These are phyloP conservation scores for Diutina scorzettiae DNA, from an alignment of 1,139 yeast genomes.

Conservation along the genomic window DNA sequence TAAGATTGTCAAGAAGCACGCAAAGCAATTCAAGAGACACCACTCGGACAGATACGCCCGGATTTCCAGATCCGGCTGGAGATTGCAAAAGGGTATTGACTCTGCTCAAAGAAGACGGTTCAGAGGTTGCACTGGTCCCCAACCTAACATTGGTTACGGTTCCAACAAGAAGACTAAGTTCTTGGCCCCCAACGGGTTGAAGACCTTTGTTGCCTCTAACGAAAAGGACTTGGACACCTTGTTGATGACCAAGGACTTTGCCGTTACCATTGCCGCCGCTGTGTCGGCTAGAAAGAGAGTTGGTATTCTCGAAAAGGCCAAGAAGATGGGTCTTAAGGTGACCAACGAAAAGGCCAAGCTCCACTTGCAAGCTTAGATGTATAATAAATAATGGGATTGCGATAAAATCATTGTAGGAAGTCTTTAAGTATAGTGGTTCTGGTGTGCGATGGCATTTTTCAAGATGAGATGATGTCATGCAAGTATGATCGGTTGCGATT, in stretches of 20 bases:
- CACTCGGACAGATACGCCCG: constrained; percentile 99
- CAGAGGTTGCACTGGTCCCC: constrained; percentile 92
- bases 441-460: too few relatives aligned
- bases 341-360: constrained; percentile 99
- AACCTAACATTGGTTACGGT: constrained; percentile 99
- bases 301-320: constrained; percentile 91
- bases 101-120: constrained; percentile 99
- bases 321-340: constrained; percentile 96
- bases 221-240: constrained; percentile 87
- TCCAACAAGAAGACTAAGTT: constrained; percentile 98
- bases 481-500: too few relatives aligned
- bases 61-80: constrained; percentile 90
- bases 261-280: constrained; percentile 99
- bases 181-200: constrained; percentile 97
- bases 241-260: constrained; percentile 92
- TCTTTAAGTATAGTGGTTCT: too few relatives aligned
- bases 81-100: constrained; percentile 99
- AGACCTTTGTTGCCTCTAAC: constrained; percentile 90
- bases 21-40: constrained; percentile 99
- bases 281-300: constrained; percentile 98
- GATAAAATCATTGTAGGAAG: neutral
- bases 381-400: constrained; percentile 6
- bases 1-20: constrained; percentile 98
- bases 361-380: constrained; percentile 78
- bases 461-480: too few relatives aligned